These are phyloP conservation scores for Lecanicillium sp. DNA, from an alignment of 2,329 filamentous ascomycete genomes.

Conservation along the genomic window DNA sequence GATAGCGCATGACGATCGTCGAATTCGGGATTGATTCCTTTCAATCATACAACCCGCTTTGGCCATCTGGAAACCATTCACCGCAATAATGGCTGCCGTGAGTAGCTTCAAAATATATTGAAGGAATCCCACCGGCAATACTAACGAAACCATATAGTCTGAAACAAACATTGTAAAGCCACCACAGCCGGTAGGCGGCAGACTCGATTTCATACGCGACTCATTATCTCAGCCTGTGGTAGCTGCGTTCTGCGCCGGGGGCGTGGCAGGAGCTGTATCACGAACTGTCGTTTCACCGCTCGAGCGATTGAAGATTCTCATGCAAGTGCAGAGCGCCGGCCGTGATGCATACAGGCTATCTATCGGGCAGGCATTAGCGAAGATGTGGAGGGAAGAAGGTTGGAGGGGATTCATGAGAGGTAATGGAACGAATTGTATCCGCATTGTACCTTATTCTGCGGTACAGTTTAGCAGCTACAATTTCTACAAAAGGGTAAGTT, in stretches of 20 bases:
- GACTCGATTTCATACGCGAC: conserved; percentile 30
- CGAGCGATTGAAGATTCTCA: conserved; percentile 94
- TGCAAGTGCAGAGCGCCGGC: conserved; percentile 87
- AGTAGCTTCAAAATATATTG: too few relatives aligned
- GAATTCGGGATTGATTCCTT: too few relatives aligned
- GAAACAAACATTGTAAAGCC: conserved; percentile 19
- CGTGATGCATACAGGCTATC: conserved; percentile 91
- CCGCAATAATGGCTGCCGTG: too few relatives aligned
- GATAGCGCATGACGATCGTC: too few relatives aligned
- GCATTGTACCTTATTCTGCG: conserved; percentile 95
- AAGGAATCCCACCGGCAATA: not conserved
- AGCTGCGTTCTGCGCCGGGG: conserved; percentile 89
- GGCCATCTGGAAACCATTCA: too few relatives aligned
- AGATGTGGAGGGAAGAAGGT: conserved; percentile 96
- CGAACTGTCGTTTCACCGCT: conserved; percentile 94
- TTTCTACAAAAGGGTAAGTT: conserved; percentile 80
- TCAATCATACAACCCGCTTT: too few relatives aligned
- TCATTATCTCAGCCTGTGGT: conserved; percentile 72
- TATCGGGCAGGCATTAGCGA: conserved; percentile 76
- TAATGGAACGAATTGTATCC: conserved; percentile 96
- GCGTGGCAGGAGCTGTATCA: conserved; percentile 92
- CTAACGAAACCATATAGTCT: conserved; percentile 9
- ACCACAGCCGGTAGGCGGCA: conserved; percentile 17
- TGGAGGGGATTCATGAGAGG: conserved; percentile 97
- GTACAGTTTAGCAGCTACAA: conserved; percentile 99